Percentiles rank a stretch among this genome's conserved stretches.
These are phyloP conservation scores for Pseudonectria foliicola DNA, from an alignment of 2,329 filamentous ascomycete genomes.

Conservation along the genomic window DNA sequence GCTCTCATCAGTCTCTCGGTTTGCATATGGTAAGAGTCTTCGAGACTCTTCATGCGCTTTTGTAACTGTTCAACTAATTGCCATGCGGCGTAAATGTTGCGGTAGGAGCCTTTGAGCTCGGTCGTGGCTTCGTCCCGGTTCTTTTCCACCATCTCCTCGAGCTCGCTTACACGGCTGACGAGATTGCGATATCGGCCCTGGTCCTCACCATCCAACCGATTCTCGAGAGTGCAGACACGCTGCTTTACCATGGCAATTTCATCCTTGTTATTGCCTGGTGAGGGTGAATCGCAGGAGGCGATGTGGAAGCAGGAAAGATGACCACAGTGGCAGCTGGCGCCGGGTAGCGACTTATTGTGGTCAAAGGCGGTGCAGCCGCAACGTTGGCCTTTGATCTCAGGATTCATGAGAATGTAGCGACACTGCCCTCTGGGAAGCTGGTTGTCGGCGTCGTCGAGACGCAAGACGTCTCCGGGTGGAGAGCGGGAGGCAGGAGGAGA, in stretches of 20 bases:
- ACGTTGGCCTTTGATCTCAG: conserved; percentile 50
- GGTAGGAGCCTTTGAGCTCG: conserved; percentile 48
- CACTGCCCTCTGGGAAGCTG: conserved; percentile 51
- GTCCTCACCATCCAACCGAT: conserved; percentile 25
- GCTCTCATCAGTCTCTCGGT: conserved; percentile 34
- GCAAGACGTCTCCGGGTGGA: conserved; percentile 1
- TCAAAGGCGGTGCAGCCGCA: conserved; percentile 53
- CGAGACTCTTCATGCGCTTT: conserved; percentile 26
- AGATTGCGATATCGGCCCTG: conserved; percentile 32
- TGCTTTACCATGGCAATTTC: conserved; percentile 23
- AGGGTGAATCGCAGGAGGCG: conserved; percentile 38
- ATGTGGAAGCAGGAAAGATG: conserved; percentile 55
- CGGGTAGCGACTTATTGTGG: conserved; percentile 45
- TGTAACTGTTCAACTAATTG: conserved; percentile 41
- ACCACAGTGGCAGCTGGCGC: conserved; percentile 51
- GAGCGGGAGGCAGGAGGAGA: background rate
- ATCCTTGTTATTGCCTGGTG: conserved; percentile 42
- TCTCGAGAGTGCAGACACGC: conserved; percentile 24
- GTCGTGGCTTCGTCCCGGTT: conserved; percentile 43
- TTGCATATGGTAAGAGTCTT: conserved; percentile 32
- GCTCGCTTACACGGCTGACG: conserved; percentile 38
- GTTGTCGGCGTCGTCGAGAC: conserved; percentile 25
- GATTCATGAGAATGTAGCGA: conserved; percentile 50
- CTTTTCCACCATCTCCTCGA: conserved; percentile 49
- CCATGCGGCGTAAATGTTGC: conserved; percentile 49